phyloP scores from a whole-genome alignment of 129 eudicot species.

The Rutidosis leptorrhynchoides region DNA sequence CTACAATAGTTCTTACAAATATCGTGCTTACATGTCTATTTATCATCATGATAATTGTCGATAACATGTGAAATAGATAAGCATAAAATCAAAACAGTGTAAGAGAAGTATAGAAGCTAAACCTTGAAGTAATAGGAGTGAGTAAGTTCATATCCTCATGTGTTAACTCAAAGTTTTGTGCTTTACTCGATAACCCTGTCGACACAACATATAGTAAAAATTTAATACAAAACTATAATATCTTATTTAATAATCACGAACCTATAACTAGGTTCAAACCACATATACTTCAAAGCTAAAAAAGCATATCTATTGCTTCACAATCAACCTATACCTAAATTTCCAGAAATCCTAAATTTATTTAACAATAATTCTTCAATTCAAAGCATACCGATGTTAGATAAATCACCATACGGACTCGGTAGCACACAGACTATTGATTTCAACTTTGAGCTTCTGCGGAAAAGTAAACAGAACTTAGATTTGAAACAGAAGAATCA shows the following conservation, averaged over 20 bases:
- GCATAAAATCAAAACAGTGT: not conserved
- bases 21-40: not conserved
- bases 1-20: not conserved
- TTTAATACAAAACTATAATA: not conserved
- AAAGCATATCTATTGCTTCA: constrained; percentile 5
- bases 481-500: not conserved
- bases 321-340: not conserved
- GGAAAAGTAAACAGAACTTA: not conserved
- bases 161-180: constrained; percentile 37
- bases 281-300: constrained; percentile 12
- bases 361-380: not conserved
- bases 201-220: constrained; percentile 6
- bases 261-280: constrained; percentile 3
- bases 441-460: constrained; percentile 43
- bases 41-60: not conserved
- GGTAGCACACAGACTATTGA: constrained; percentile 47
- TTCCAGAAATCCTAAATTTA: not conserved
- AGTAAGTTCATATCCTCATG: constrained; percentile 42
- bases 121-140: not conserved
- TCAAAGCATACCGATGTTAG: constrained; percentile 37
- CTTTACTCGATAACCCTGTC: constrained; percentile 57
- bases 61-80: constrained; percentile 12
- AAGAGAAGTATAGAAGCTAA: not conserved
- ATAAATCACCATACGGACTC: constrained; percentile 46
- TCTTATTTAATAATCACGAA: constrained; percentile 40